A percentile compares a stretch with the other conserved stretches of the same genome.
Conservation (phyloP, 129 eudicot species). For the Sambucus nigra region DNA sequence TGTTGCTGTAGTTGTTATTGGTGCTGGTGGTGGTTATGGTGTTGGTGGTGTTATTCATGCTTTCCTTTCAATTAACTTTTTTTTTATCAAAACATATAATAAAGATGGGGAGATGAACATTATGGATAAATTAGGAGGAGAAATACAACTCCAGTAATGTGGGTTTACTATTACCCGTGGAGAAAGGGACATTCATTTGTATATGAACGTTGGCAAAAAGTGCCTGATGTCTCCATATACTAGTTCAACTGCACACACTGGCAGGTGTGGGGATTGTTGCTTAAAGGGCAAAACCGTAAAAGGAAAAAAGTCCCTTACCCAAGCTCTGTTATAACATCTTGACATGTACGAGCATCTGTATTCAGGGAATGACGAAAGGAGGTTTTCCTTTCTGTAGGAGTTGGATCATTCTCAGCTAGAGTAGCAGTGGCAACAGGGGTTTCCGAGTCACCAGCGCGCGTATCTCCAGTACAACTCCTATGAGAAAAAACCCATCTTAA, state of each 20-base stretch:
- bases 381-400: conserved; percentile 49
- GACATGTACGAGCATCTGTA: conserved; percentile 87
- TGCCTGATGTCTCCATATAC: not conserved
- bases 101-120: too few species aligned
- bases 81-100: too few species aligned
- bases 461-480: conserved; percentile 9
- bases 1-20: too few species aligned
- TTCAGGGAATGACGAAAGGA: conserved; percentile 40
- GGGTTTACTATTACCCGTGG: not conserved
- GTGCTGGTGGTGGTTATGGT: too few species aligned
- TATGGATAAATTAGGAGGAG: too few species aligned
- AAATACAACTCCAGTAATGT: not conserved
- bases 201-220: too few species aligned
- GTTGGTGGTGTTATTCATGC: too few species aligned
- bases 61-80: too few species aligned
- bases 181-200: not conserved
- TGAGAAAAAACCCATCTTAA: conserved; percentile 43
- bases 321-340: conserved; percentile 86
- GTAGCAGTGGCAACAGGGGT: conserved; percentile 41
- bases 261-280: not conserved
- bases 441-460: conserved; percentile 19
- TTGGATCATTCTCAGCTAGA: conserved; percentile 54
- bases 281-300: too few species aligned
- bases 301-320: conserved; percentile 53
- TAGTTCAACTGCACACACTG: not conserved